Percentiles rank a stretch among this genome's conserved stretches.
phyloP scores from a whole-genome alignment of 164 flowering plant genomes.

The Taxillus chinensis region DNA sequence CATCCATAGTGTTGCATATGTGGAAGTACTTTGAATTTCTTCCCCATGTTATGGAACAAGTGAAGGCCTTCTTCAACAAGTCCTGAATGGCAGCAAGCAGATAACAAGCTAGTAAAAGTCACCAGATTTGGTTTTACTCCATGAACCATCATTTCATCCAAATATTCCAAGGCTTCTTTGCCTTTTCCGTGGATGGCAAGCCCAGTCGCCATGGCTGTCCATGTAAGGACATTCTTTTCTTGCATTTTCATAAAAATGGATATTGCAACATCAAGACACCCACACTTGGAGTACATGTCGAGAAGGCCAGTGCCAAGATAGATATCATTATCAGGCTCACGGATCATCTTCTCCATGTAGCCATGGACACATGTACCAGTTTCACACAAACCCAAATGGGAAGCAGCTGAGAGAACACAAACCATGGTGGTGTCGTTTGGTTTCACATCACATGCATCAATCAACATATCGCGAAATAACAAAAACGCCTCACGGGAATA shows the following conservation, averaged over 20 bases:
- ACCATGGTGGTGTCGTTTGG: constrained; percentile 51
- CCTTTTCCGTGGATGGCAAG: constrained; percentile 51
- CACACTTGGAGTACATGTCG: constrained; percentile 66
- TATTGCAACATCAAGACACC: constrained; percentile 30
- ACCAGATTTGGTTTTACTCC: constrained; percentile 38
- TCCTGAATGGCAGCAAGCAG: constrained; percentile 57
- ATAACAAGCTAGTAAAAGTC: constrained; percentile 46
- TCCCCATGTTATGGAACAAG: constrained; percentile 34
- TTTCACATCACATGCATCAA: constrained; percentile 11
- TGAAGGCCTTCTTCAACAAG: constrained; percentile 46
- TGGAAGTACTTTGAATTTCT: constrained; percentile 27
- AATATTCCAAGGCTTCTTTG: constrained; percentile 34
- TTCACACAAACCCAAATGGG: constrained; percentile 42
- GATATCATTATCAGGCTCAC: constrained; percentile 28
- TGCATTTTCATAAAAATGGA: constrained; percentile 30
- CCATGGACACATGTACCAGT: constrained; percentile 48
- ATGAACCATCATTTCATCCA: constrained; percentile 24
- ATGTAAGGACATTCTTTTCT: constrained; percentile 38
- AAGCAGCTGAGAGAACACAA: constrained; percentile 44
- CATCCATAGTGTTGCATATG: constrained; percentile 51
- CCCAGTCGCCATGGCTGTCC: constrained; percentile 48
- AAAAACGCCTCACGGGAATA: constrained; percentile 24
- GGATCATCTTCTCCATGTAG: constrained; percentile 29
- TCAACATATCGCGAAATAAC: constrained; percentile 36
- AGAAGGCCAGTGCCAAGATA: constrained; percentile 46